Evolutionary conservation across 331 rosid species (phyloP), one percentile per base, ranked within the genome.

Genomic region (Cydonia oblonga): DNA sequence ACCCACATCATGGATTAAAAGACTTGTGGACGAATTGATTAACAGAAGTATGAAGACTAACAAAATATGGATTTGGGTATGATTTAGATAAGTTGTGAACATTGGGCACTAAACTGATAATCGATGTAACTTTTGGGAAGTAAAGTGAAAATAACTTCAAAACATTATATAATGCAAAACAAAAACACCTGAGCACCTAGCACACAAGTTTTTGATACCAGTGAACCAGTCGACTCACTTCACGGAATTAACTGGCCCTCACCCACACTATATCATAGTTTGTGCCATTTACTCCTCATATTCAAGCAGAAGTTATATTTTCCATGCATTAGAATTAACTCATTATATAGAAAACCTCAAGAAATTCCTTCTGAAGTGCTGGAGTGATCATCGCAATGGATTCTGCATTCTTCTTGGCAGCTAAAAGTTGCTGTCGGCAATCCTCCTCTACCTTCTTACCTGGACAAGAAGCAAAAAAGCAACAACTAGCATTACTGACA

Each of bases 321-420:
- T 68, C 29, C 65, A 54, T 5, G 23, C 75, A 20, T 35, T 44
- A 67, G 28, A 38, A 13, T 52, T 29, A 69, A 68, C 70, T 76
- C 68, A 46, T 25, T 57, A 71, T 12, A 77, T 82, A 68, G 51
- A 53, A 76, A 76, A 93, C 98, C 98, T 93, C 85, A 42, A 89
- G 89, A 87, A 93, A 93, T 79, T 82, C 90, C 84, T 80, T 87
- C 85, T 88, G 84, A 18, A 91, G 86, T 30, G 84, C 87, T 14
- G 92, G 84, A 64, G 98, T 93, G 75, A 93, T 84, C 25, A 65
- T 79, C 3, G 91, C 96, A 78, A 90, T 63, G 33, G 95, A 91
- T 69, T 91, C 92, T 15, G 98, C 98, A 74, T 68, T 59, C 80
- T 79, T 89, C 79, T 86, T 84, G 69, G 83, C 83, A 24, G 54